Evolutionary conservation across 108 stramenopile genomes (phyloP).

Genomic region (Licmophora abbreviata): DNA sequence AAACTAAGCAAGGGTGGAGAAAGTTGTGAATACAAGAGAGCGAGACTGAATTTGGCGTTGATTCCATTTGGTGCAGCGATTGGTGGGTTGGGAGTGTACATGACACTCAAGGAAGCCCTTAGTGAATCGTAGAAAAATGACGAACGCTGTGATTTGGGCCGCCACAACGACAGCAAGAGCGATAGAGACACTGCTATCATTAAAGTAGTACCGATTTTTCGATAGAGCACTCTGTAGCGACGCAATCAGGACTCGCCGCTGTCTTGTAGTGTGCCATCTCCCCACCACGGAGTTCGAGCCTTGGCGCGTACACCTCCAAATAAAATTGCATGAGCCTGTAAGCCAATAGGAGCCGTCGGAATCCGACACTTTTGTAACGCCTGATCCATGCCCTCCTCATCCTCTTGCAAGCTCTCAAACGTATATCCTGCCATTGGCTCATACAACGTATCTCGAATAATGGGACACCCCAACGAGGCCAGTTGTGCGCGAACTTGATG

Average conservation of each 20-base stretch:
- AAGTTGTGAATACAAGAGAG: slow-evolving; percentile 24
- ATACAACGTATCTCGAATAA: slow-evolving; percentile 80
- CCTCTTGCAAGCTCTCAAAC: slow-evolving; percentile 50
- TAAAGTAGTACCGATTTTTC: too few species aligned
- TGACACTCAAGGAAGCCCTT: slow-evolving; percentile 52
- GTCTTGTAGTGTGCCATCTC: slow-evolving; percentile 9
- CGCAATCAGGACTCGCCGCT: too few species aligned
- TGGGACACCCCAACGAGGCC: slow-evolving; percentile 72
- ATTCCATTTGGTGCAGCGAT: slow-evolving; percentile 44
- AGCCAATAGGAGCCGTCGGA: slow-evolving; percentile 68
- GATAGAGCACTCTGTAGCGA: too few species aligned
- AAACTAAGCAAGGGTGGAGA: slow-evolving; percentile 15
- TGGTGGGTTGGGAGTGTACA: slow-evolving; percentile 34
- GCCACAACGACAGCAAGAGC: too few species aligned
- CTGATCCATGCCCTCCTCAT: slow-evolving; percentile 55
- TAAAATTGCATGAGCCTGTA: slow-evolving; percentile 82
- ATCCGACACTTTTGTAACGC: slow-evolving; percentile 46
- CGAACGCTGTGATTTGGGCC: too few species aligned
- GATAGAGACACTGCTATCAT: too few species aligned
- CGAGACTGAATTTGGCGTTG: slow-evolving; percentile 24
- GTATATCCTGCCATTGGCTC: slow-evolving; percentile 71
- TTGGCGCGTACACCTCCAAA: slow-evolving; percentile 77
- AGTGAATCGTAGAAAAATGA: too few species aligned
- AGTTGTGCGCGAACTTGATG: slow-evolving; percentile 86
- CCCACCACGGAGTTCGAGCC: slow-evolving; percentile 84